These are phyloP conservation scores for Plasmodium ovale DNA, from an alignment of 169 alveolate species.

Conservation along the genomic window DNA sequence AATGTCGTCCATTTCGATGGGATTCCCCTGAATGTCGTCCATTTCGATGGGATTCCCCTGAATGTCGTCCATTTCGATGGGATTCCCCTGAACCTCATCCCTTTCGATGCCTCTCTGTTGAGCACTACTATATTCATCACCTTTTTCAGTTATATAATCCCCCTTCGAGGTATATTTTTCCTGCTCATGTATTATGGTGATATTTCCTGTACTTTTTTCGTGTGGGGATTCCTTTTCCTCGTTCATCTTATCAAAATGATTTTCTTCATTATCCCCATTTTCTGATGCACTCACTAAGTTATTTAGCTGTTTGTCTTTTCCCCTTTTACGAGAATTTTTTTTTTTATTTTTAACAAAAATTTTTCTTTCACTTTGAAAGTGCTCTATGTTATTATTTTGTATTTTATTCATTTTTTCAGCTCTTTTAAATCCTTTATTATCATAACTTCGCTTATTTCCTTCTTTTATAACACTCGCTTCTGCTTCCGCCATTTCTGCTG, in stretches of 20 bases:
- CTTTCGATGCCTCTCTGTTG: not conserved
- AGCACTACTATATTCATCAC: not conserved
- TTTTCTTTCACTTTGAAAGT: no score
- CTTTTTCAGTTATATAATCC: not conserved
- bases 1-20: no score
- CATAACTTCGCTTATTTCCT: no score
- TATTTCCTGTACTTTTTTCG: conserved; percentile 11
- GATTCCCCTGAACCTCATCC: no score
- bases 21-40: no score
- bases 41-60: no score
- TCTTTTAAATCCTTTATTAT: no score
- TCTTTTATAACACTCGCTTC: no score
- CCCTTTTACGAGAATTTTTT: not conserved
- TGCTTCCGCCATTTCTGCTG: no score
- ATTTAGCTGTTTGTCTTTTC: conserved; percentile 39
- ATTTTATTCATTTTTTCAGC: no score
- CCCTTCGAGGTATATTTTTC: not conserved
- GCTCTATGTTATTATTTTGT: no score
- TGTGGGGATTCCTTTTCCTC: not conserved
- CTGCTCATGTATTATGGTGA: not conserved
- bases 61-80: no score
- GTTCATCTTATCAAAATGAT: not conserved
- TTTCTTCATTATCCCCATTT: conserved; percentile 8
- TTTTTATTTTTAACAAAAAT: not conserved
- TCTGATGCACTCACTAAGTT: conserved; percentile 1